Evolutionary conservation across 108 stramenopile genomes (phyloP), one percentile per base, ranked within the genome.

Genomic region (Aurantiochytrium sp.): DNA sequence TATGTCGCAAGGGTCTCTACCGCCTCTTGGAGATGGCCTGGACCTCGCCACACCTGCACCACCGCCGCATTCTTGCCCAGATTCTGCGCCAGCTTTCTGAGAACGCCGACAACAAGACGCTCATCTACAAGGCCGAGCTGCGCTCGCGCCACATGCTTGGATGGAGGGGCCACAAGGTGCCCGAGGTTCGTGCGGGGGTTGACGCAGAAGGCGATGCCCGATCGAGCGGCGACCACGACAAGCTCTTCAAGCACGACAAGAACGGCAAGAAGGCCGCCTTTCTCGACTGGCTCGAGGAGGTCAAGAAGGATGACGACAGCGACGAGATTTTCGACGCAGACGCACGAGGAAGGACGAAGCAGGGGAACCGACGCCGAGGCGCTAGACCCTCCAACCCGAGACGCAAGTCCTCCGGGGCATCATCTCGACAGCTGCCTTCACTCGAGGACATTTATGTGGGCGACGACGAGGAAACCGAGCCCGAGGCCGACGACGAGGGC

Each of bases 81-180:
- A 81, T 81, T 3, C 42, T 81, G 27, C 21, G 45, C 8, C 73
- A 81, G 45, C 73, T 81, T 27, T 81, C 73, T 24, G 73, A 81
- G 24, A 81, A 81, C 30, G 39, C 73, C 45, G 45, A 81, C n/a
- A 81, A 81, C 30, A 81, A 81, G 30, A 81, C 73, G 4, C 73
- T 41, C n/a, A 81, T 81, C 27, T 81, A 81, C 45, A 81, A 81
- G 2, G 73, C 73, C n/a, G 73, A 81, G 45, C 45, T 81, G n/a
- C 39, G 73, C 6, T 81, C 73, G 1, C 39, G 73, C 6, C 73
- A 81, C 0, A 81, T 81, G 73, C 45, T 81, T 5, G 73, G 73
- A 6, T 81, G 73, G 73, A 12, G 45, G 12, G 45, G 30, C 12
- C 21, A 41, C 21, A 3, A 81, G 0, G 39, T 48, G 12, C 73